A percentile compares a stretch with the other conserved stretches of the same genome.
phyloP scores from a whole-genome alignment of 2,329 filamentous ascomycete genomes.

The Akanthomyces lecanii region DNA sequence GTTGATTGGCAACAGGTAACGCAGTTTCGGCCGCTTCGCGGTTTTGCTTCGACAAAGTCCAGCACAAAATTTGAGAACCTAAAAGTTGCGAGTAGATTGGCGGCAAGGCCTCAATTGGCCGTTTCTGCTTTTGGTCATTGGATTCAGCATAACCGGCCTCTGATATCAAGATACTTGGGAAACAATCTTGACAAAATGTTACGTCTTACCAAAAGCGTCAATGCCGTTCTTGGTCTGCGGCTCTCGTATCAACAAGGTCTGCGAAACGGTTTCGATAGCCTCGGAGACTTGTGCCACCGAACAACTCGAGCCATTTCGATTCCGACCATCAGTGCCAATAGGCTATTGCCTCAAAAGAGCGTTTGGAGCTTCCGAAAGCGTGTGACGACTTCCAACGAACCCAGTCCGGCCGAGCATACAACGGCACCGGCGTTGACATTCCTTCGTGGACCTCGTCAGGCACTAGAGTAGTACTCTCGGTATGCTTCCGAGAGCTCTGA shows the following conservation, averaged over 20 bases:
- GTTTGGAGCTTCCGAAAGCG: conserved; percentile 47
- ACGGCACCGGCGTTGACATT: conserved; percentile 22
- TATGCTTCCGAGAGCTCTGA: background rate
- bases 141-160: background rate
- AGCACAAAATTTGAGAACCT: too few species aligned
- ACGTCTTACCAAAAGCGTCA: background rate
- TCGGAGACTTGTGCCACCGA: conserved; percentile 46
- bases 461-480: background rate
- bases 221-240: background rate
- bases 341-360: conserved; percentile 48
- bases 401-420: conserved; percentile 25
- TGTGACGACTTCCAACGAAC: conserved; percentile 19
- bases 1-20: conserved; percentile 12
- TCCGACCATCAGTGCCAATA: conserved; percentile 50
- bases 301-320: conserved; percentile 46
- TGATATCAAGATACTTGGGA: background rate
- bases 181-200: background rate
- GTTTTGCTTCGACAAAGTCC: too few species aligned
- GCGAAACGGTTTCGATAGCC: conserved; percentile 45
- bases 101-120: too few species aligned
- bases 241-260: conserved; percentile 37
- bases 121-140: background rate
- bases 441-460: background rate
- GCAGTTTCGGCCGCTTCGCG: background rate
- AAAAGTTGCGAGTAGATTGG: too few species aligned